Conservation (phyloP, 106 monocot genomes). For the Cymbidium sinense region DNA sequence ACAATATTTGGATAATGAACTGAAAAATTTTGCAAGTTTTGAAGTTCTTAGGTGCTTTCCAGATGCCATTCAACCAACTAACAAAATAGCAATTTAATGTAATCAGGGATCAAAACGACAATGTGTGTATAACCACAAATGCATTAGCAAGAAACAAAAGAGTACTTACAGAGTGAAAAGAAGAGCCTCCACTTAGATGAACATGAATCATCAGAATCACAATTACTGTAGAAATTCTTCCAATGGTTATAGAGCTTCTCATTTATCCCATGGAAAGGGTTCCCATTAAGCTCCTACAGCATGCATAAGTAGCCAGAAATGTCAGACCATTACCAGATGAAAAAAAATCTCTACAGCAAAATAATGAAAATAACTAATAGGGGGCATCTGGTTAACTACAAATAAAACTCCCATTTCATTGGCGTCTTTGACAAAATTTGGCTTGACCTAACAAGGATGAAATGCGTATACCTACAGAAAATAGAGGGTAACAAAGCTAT, state of each 20-base stretch:
- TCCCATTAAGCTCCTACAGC: conserved; percentile 31
- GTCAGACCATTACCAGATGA: background rate
- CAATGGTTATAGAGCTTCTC: conserved; percentile 69
- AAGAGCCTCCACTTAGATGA: conserved; percentile 54
- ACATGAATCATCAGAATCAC: conserved; percentile 33
- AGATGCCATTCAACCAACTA: background rate
- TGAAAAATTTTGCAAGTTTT: background rate
- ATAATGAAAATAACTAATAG: background rate
- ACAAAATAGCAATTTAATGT: background rate
- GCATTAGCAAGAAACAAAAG: conserved; percentile 5
- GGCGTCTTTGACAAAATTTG: background rate
- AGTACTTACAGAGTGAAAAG: conserved; percentile 80
- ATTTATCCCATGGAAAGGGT: conserved; percentile 36
- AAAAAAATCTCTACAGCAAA: background rate
- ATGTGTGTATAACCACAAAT: background rate
- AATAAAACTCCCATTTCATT: background rate
- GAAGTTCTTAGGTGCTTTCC: background rate
- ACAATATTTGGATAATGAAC: no score
- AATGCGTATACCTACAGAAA: no score
- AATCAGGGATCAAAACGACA: background rate
- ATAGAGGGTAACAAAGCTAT: background rate
- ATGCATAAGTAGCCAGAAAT: conserved; percentile 3
- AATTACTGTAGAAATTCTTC: conserved; percentile 29
- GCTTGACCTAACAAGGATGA: background rate
- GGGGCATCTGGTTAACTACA: background rate